A percentile compares a stretch with the other conserved stretches of the same genome.
Conservation (phyloP, 1,284 basidiomycete genomes). For the Pseudozyma tsukubaensis region DNA sequence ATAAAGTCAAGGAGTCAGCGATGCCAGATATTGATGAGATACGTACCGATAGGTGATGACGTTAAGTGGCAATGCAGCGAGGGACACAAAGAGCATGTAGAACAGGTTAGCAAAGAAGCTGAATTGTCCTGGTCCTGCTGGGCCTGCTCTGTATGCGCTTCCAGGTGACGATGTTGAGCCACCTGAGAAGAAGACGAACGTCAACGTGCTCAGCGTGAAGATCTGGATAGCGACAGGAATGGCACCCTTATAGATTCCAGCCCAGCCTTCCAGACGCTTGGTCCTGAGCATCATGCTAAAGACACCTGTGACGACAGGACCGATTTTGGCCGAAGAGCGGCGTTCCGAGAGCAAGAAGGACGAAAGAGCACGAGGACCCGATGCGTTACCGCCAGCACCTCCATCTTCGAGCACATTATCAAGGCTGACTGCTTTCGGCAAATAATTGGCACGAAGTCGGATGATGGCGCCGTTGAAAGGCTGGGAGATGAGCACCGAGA, state of each 20-base stretch:
- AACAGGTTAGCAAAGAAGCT: slow-evolving; percentile 59
- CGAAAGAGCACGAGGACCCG: slow-evolving; percentile 42
- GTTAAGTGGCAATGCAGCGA: slow-evolving; percentile 59
- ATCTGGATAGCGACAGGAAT: slow-evolving; percentile 47
- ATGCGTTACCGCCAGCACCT: slow-evolving; percentile 14
- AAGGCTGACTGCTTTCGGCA: slow-evolving; percentile 65
- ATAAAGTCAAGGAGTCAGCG: neutral
- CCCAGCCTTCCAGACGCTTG: slow-evolving; percentile 64
- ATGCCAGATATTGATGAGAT: neutral
- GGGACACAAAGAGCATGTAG: slow-evolving; percentile 52
- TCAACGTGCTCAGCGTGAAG: slow-evolving; percentile 45
- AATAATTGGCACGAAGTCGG: slow-evolving; percentile 65
- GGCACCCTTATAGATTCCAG: slow-evolving; percentile 64
- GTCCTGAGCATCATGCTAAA: slow-evolving; percentile 61
- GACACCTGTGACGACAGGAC: slow-evolving; percentile 64
- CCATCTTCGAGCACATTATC: slow-evolving; percentile 66
- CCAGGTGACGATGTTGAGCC: slow-evolving; percentile 37
- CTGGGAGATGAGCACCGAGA: slow-evolving; percentile 58
- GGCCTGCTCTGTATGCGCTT: slow-evolving; percentile 57
- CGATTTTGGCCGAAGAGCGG: slow-evolving; percentile 60
- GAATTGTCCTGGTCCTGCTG: slow-evolving; percentile 57
- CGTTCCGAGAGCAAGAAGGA: slow-evolving; percentile 54
- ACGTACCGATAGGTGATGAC: slow-evolving; percentile 49
- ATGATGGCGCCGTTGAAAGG: slow-evolving; percentile 64
- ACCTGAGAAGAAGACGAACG: slow-evolving; percentile 55